These are phyloP conservation scores for Fomitopsis pulvina DNA, from an alignment of 768 basidiomycete species.

Conservation along the genomic window DNA sequence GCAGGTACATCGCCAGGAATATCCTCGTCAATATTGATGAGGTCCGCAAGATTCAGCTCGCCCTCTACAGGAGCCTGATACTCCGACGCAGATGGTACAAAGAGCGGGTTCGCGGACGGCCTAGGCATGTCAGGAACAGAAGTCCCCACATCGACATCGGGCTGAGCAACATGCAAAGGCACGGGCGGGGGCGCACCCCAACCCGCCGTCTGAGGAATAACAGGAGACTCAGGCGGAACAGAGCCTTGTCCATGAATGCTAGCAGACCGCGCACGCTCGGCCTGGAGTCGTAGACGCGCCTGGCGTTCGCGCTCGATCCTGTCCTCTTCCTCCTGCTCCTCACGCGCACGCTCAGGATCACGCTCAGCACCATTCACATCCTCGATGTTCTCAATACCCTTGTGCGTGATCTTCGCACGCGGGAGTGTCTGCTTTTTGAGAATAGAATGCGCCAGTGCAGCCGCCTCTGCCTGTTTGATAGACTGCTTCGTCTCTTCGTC, in stretches of 20 bases:
- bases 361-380: slow-evolving; percentile 48
- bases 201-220: slow-evolving; percentile 33
- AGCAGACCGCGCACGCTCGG: slow-evolving; percentile 36
- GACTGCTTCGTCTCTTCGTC: slow-evolving; percentile 81
- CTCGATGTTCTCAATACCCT: slow-evolving; percentile 88
- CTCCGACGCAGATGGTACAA: slow-evolving; percentile 36
- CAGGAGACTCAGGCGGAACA: slow-evolving; percentile 68
- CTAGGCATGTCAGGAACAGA: slow-evolving; percentile 21
- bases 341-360: slow-evolving; percentile 54
- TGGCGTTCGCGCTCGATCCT: slow-evolving; percentile 63
- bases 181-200: slow-evolving; percentile 64
- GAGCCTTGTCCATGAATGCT: slow-evolving; percentile 34
- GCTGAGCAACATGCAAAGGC: slow-evolving; percentile 38
- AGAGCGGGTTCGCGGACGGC: slow-evolving; percentile 28
- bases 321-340: slow-evolving; percentile 50
- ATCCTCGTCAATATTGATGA: slow-evolving; percentile 76
- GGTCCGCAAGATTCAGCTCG: slow-evolving; percentile 66
- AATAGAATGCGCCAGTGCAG: slow-evolving; percentile 81
- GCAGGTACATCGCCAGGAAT: slow-evolving; percentile 29
- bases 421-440: slow-evolving; percentile 58
- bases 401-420: slow-evolving; percentile 86
- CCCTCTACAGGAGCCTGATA: slow-evolving; percentile 37
- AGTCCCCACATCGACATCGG: slow-evolving; percentile 20
- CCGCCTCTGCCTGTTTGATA: slow-evolving; percentile 76
- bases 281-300: slow-evolving; percentile 43